Conservation (phyloP, 176 grass and related monocot species). For the Eleusine coracana region DNA sequence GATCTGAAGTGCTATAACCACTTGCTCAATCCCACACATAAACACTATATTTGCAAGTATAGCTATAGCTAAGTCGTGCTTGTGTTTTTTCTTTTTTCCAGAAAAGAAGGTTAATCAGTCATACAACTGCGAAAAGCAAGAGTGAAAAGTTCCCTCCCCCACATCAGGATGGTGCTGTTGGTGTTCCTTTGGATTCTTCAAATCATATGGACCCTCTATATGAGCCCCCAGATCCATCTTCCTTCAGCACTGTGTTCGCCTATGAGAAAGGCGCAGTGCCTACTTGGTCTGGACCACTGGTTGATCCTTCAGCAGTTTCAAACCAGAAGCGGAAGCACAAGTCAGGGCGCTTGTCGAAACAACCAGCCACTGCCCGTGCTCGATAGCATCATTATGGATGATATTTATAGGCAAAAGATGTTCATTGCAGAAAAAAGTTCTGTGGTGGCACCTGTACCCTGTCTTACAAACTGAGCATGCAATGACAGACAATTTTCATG, state of each 20-base stretch:
- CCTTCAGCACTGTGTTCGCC: conserved; percentile 80
- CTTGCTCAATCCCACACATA: conserved; percentile 25
- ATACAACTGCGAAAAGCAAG: conserved; percentile 80
- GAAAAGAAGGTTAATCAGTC: conserved; percentile 65
- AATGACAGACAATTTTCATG: conserved; percentile 44
- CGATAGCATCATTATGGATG: conserved; percentile 43
- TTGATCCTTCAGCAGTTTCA: conserved; percentile 50
- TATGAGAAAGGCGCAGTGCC: conserved; percentile 64
- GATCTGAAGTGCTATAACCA: background rate
- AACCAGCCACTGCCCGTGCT: conserved; percentile 65
- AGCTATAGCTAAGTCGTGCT: conserved; percentile 21
- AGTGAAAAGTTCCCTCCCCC: conserved; percentile 90
- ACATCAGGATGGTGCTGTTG: conserved; percentile 71
- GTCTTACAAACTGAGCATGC: conserved; percentile 35
- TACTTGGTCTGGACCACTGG: conserved; percentile 83
- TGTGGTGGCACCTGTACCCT: background rate
- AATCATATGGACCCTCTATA: conserved; percentile 71
- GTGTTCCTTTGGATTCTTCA: conserved; percentile 71
- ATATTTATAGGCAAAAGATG: conserved; percentile 42
- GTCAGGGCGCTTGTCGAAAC: conserved; percentile 64
- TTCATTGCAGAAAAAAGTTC: conserved; percentile 31
- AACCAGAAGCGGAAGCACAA: conserved; percentile 72
- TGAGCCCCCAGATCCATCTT: conserved; percentile 66
- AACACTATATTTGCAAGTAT: conserved; percentile 4
- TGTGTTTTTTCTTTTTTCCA: conserved; percentile 34